These are phyloP conservation scores for Euphorbia tirucalli DNA, from an alignment of 345 rosid genomes.

Conservation along the genomic window DNA sequence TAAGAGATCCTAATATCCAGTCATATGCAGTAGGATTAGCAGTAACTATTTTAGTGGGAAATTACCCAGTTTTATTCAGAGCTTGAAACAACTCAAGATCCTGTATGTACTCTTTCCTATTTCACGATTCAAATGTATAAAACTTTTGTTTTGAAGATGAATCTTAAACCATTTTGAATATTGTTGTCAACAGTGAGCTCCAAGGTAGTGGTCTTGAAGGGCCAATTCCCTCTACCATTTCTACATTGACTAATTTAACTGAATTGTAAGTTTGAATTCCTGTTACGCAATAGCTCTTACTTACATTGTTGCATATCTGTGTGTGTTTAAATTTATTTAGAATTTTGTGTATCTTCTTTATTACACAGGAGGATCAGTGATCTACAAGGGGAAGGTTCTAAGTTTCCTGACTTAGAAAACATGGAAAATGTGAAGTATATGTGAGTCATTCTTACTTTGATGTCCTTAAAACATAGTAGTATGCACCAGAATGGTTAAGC, in stretches of 20 bases:
- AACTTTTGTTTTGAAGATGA: neutral
- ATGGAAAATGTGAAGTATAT: neutral
- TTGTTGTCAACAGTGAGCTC: constrained; percentile 12
- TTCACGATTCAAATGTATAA: neutral
- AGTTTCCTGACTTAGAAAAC: neutral
- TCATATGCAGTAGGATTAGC: constrained; percentile 17
- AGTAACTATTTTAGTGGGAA: constrained; percentile 17
- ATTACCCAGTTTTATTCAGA: constrained; percentile 10
- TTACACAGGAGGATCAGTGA: constrained; percentile 16
- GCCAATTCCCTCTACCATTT: constrained; percentile 17
- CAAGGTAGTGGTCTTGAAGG: constrained; percentile 21
- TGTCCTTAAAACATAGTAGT: neutral
- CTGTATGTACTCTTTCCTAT: constrained; percentile 4
- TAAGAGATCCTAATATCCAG: neutral
- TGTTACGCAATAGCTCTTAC: neutral
- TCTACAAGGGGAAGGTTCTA: constrained; percentile 14
- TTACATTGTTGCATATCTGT: neutral
- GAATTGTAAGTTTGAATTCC: constrained; percentile 16
- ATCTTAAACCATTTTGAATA: neutral
- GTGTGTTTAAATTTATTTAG: neutral
- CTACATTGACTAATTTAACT: constrained; percentile 4
- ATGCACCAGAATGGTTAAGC: too few relatives aligned
- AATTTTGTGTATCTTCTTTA: neutral
- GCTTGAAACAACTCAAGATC: constrained; percentile 5
- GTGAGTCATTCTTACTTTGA: constrained; percentile 10